phyloP scores from a whole-genome alignment of 2,329 filamentous ascomycete genomes.

The Colletotrichum sublineola region DNA sequence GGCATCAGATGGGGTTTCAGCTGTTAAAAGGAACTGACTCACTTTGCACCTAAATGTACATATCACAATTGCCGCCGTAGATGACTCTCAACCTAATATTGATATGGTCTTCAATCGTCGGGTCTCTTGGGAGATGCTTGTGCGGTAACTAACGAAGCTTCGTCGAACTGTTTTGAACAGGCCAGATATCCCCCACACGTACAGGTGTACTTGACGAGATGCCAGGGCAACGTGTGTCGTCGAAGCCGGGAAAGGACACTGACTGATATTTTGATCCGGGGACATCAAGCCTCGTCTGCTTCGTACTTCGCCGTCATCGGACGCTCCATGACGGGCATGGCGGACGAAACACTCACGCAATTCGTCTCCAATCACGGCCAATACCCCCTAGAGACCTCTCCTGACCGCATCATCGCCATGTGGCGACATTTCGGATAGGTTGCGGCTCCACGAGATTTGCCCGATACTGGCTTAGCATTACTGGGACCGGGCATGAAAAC shows the following conservation, averaged over 20 bases:
- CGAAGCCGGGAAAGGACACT: neutral
- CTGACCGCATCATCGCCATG: neutral
- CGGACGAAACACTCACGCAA: neutral
- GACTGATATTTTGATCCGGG: neutral
- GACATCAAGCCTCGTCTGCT: neutral
- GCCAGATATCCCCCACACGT: neutral
- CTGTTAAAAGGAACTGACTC: too few relatives aligned
- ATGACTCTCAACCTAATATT: neutral
- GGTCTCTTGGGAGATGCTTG: neutral
- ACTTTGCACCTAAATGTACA: neutral
- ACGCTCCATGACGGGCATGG: neutral
- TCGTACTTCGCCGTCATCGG: neutral
- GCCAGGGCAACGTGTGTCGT: neutral
- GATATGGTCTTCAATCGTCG: neutral
- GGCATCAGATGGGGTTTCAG: too few relatives aligned
- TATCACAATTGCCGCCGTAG: neutral
- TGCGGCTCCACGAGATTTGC: conserved; percentile 1
- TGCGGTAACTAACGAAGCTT: neutral
- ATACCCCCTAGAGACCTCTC: neutral
- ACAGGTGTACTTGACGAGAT: too few relatives aligned
- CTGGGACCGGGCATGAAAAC: neutral
- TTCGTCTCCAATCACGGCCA: neutral
- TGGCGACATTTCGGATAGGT: neutral
- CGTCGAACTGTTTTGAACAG: neutral
- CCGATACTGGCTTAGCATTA: conserved; percentile 6